A percentile compares a stretch with the other conserved stretches of the same genome.
Conservation (phyloP, 208 protist species). For the Trypanosoma vivax region DNA sequence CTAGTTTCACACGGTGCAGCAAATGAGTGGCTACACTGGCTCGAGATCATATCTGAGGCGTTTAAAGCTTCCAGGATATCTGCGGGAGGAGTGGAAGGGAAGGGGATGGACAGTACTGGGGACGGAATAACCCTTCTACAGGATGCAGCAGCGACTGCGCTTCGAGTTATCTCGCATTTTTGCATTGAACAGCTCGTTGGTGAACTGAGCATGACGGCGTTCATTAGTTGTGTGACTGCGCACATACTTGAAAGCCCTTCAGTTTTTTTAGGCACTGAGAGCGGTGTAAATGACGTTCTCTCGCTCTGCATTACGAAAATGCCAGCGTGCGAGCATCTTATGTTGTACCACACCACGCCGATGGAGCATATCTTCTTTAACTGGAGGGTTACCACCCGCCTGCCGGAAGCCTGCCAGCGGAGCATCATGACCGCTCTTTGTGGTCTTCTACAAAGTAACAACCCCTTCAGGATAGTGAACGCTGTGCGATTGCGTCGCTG, state of each 20-base stretch:
- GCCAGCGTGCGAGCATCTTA: background rate
- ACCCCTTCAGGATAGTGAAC: conserved; percentile 39
- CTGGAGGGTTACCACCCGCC: conserved; percentile 34
- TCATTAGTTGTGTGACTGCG: background rate
- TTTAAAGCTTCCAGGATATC: background rate
- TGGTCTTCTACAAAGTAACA: conserved; percentile 26
- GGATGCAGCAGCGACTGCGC: background rate
- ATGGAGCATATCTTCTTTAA: conserved; percentile 57
- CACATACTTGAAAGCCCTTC: background rate
- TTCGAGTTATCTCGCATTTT: background rate
- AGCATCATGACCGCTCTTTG: conserved; percentile 20
- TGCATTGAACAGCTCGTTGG: background rate
- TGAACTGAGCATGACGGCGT: background rate
- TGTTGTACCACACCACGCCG: conserved; percentile 20
- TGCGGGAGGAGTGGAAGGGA: no score
- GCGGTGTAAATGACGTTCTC: background rate
- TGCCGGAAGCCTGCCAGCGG: conserved; percentile 22
- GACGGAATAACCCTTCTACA: background rate
- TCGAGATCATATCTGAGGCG: conserved; percentile 13
- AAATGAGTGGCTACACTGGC: conserved; percentile 49
- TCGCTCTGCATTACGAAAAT: background rate
- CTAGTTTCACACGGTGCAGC: conserved; percentile 48
- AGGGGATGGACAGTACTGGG: background rate
- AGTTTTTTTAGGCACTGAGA: background rate
- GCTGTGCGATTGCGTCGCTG: conserved; percentile 32